A percentile compares a stretch with the other conserved stretches of the same genome.
Conservation (phyloP, 2,329 filamentous ascomycete genomes). For the Magnaporthiopsis incrustans region DNA sequence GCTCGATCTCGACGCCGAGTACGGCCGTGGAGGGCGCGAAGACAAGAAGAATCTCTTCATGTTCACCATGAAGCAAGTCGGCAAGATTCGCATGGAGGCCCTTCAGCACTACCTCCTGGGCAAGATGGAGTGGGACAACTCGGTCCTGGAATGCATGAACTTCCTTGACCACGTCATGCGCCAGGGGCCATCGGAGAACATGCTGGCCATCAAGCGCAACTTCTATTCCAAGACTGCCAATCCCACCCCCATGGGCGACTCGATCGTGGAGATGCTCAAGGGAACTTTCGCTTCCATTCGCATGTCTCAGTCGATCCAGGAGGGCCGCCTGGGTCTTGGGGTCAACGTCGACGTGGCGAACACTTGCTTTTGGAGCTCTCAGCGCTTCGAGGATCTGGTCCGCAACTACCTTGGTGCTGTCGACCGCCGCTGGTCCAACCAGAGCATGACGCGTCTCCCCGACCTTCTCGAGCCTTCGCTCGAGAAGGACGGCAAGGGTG, state of each 20-base stretch:
- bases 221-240: slow-evolving; percentile 60
- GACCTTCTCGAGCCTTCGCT: slow-evolving; percentile 26
- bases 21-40: slow-evolving; percentile 22
- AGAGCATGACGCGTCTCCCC: slow-evolving; percentile 17
- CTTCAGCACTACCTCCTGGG: slow-evolving; percentile 60
- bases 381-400: slow-evolving; percentile 30
- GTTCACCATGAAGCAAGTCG: slow-evolving; percentile 56
- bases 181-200: slow-evolving; percentile 60
- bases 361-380: slow-evolving; percentile 70
- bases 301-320: slow-evolving; percentile 44
- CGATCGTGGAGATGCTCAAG: slow-evolving; percentile 36
- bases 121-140: slow-evolving; percentile 51
- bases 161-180: slow-evolving; percentile 88
- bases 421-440: slow-evolving; percentile 17
- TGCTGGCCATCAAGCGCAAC: slow-evolving; percentile 68
- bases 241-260: slow-evolving; percentile 23
- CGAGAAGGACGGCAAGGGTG: slow-evolving; percentile 11
- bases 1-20: slow-evolving; percentile 68
- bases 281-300: slow-evolving; percentile 84
- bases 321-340: slow-evolving; percentile 53
- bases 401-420: slow-evolving; percentile 18
- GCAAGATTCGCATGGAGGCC: slow-evolving; percentile 57
- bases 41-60: slow-evolving; percentile 42
- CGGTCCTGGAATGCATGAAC: slow-evolving; percentile 70
- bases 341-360: slow-evolving; percentile 91